A percentile compares a stretch with the other conserved stretches of the same genome.
Evolutionary conservation across 163 green algal genomes (phyloP).

Genomic region (Volvox carteri): DNA sequence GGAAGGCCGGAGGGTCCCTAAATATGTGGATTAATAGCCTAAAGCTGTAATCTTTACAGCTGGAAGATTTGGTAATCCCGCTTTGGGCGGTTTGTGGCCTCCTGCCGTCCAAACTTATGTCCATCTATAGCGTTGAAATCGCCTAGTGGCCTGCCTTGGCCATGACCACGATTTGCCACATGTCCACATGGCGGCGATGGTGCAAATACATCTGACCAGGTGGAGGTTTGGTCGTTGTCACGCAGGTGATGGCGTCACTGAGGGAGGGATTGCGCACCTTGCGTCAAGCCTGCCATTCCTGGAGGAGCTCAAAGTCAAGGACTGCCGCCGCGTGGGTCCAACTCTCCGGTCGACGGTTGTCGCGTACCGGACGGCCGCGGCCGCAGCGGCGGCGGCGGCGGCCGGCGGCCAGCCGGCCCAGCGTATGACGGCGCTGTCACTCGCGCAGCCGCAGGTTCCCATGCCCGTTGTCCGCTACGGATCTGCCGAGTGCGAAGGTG

Average conservation of each 20-base stretch:
- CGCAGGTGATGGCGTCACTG: slow-evolving; percentile 47
- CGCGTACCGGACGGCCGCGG: neutral
- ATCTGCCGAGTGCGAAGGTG: slow-evolving; percentile 33
- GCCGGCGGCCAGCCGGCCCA: neutral
- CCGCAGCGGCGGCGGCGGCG: neutral
- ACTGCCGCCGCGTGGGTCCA: slow-evolving; percentile 46
- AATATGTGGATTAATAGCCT: too few species aligned
- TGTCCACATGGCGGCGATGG: too few species aligned
- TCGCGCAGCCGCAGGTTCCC: neutral
- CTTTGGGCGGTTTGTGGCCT: too few species aligned
- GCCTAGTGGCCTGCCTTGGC: too few species aligned
- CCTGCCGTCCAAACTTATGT: too few species aligned
- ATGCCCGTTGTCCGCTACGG: slow-evolving; percentile 35
- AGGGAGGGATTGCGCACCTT: slow-evolving; percentile 40
- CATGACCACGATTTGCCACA: too few species aligned
- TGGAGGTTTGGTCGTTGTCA: neutral
- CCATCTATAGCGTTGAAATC: too few species aligned
- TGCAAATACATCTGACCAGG: too few species aligned
- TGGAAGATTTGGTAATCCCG: too few species aligned
- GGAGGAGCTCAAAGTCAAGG: slow-evolving; percentile 58
- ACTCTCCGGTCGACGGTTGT: neutral
- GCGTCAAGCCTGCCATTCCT: slow-evolving; percentile 25
- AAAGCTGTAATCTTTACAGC: too few species aligned
- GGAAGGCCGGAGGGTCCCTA: too few species aligned
- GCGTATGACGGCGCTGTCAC: neutral